Percentiles rank a stretch among this genome's conserved stretches.
Evolutionary conservation across 2,329 filamentous ascomycete genomes (phyloP).

Genomic region (Camillea tinctor): DNA sequence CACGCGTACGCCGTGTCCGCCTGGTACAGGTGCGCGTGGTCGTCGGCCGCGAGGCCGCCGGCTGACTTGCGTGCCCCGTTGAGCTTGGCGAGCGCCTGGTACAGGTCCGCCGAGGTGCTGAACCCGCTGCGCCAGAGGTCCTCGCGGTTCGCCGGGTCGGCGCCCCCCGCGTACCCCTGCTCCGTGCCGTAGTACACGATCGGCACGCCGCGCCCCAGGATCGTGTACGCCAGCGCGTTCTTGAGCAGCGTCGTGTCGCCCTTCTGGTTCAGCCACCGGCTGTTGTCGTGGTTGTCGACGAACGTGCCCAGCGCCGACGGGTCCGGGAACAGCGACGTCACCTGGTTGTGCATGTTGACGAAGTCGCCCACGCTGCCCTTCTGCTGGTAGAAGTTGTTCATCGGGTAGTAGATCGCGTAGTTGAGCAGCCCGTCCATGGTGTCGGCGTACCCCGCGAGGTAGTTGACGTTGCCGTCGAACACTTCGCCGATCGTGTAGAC

Average conservation of each 20-base stretch:
- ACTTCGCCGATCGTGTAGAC: conserved; percentile 63
- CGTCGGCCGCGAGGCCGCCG: conserved; percentile 42
- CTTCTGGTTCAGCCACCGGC: conserved; percentile 52
- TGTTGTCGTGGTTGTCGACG: conserved; percentile 59
- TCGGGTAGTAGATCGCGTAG: conserved; percentile 45
- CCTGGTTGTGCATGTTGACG: conserved; percentile 37
- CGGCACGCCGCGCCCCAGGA: conserved; percentile 60
- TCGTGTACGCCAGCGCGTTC: conserved; percentile 61
- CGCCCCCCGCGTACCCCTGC: conserved; percentile 53
- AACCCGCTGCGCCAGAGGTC: conserved; percentile 57
- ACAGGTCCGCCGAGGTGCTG: conserved; percentile 45
- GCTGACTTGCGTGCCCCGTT: conserved; percentile 46
- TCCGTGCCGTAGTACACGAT: conserved; percentile 67
- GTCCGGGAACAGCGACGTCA: conserved; percentile 41
- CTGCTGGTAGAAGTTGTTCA: conserved; percentile 39
- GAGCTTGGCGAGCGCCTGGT: conserved; percentile 44
- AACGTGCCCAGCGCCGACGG: conserved; percentile 49
- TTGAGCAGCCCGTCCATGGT: conserved; percentile 60
- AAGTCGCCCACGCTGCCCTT: conserved; percentile 39
- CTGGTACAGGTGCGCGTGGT: conserved; percentile 44
- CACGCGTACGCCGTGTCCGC: conserved; percentile 44
- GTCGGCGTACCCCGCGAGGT: conserved; percentile 52
- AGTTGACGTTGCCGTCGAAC: conserved; percentile 50
- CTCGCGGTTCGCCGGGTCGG: conserved; percentile 54
- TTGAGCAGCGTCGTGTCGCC: conserved; percentile 55